phyloP scores from a whole-genome alignment of 1,284 basidiomycete genomes.

The Ganoderma leucocontextum region DNA sequence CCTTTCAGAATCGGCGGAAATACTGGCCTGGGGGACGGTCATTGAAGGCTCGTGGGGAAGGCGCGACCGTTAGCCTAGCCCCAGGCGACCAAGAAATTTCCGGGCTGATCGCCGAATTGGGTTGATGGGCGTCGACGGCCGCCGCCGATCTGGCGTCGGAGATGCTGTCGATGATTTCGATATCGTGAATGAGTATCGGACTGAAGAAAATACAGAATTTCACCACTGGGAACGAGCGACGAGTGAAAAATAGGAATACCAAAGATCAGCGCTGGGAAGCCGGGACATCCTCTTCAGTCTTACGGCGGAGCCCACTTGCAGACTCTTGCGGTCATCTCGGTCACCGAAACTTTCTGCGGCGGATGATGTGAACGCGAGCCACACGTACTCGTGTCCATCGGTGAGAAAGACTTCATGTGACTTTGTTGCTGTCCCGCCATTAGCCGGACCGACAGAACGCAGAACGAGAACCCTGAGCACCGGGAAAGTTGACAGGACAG shows the following conservation, averaged over 20 bases:
- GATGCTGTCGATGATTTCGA: slow-evolving; percentile 9
- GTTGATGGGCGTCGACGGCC: background rate
- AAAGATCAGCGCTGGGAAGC: background rate
- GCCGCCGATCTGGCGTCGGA: background rate
- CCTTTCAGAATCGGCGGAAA: background rate
- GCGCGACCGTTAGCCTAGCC: too few relatives aligned
- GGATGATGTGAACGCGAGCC: slow-evolving; percentile 6
- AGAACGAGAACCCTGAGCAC: slow-evolving; percentile 17
- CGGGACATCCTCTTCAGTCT: slow-evolving; percentile 9
- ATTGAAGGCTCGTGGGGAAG: background rate
- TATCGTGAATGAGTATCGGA: slow-evolving; percentile 2
- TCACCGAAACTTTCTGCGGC: background rate
- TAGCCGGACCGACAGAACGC: background rate
- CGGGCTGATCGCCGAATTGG: background rate
- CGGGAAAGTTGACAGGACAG: slow-evolving; percentile 4
- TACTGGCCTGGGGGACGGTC: background rate
- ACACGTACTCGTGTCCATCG: slow-evolving; percentile 12
- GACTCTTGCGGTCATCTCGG: background rate
- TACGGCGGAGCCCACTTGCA: slow-evolving; percentile 13
- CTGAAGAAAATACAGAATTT: background rate
- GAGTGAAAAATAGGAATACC: background rate
- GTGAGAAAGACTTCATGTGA: slow-evolving; percentile 11
- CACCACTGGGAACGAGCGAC: background rate
- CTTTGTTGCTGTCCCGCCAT: background rate
- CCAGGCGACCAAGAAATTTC: background rate